Evolutionary conservation across 164 flowering plant species (phyloP).

Genomic region (Magnolia officinalis): DNA sequence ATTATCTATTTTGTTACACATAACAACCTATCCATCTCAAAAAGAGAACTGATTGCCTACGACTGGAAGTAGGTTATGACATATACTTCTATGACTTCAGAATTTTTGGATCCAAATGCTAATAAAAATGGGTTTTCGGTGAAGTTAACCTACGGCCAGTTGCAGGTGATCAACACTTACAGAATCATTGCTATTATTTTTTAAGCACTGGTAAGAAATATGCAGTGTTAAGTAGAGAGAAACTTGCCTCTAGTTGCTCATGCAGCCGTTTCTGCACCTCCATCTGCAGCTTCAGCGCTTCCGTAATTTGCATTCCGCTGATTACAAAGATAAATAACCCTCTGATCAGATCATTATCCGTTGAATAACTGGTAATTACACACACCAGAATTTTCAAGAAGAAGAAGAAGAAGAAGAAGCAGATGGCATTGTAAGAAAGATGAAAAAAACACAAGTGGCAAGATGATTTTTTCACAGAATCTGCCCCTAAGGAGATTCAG

Average conservation of each 20-base stretch:
- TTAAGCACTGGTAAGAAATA: not conserved
- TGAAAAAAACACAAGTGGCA: no score
- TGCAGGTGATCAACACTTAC: not conserved
- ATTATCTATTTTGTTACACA: no score
- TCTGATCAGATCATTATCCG: not conserved
- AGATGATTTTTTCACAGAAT: no score
- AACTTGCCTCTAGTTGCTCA: constrained; percentile 84
- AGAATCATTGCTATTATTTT: not conserved
- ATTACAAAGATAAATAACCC: not conserved
- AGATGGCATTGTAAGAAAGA: no score
- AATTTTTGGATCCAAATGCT: no score
- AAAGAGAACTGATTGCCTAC: no score
- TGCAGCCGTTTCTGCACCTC: constrained; percentile 91
- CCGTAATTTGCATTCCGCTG: constrained; percentile 88
- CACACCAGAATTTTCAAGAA: not conserved
- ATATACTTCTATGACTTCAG: no score
- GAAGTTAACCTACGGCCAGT: not conserved
- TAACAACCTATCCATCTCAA: no score
- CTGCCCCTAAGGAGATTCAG: no score
- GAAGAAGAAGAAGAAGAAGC: not conserved
- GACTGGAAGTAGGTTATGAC: no score
- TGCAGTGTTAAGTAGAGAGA: not conserved
- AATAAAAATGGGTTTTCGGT: no score
- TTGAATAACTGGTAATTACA: not conserved
- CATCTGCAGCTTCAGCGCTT: constrained; percentile 90